These are phyloP conservation scores for Plasmodium knowlesi DNA, from an alignment of 169 alveolate genomes.

Conservation along the genomic window DNA sequence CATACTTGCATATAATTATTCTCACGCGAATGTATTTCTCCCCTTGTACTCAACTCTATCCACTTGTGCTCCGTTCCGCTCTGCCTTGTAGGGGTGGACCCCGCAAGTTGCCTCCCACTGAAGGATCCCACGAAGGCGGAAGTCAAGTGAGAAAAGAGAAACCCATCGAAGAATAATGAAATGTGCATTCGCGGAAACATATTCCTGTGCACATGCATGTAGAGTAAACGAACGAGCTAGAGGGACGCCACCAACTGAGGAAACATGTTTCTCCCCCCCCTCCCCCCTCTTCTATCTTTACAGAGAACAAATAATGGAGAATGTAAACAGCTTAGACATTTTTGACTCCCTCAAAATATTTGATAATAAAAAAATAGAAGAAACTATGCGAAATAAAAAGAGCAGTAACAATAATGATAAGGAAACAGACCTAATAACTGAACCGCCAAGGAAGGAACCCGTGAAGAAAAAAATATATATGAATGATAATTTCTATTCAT, in stretches of 20 bases:
- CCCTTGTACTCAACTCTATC: background rate
- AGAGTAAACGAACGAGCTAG: background rate
- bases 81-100: background rate
- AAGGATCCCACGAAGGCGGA: background rate
- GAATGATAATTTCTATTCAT: conserved; percentile 26
- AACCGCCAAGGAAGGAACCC: background rate
- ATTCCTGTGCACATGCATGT: background rate
- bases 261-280: background rate
- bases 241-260: background rate
- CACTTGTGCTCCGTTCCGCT: background rate
- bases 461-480: conserved; percentile 1
- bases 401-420: background rate
- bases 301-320: background rate
- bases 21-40: background rate
- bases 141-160: conserved; percentile 3
- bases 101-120: conserved; percentile 3
- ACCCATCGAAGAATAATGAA: background rate
- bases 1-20: background rate
- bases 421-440: background rate
- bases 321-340: conserved; percentile 15
- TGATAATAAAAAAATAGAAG: conserved; percentile 25
- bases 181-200: background rate
- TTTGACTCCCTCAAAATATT: conserved; percentile 43
- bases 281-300: background rate
- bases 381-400: conserved; percentile 1